Evolutionary conservation across 2,329 filamentous ascomycete genomes (phyloP).

Genomic region (Trichoderma cornu-damae): DNA sequence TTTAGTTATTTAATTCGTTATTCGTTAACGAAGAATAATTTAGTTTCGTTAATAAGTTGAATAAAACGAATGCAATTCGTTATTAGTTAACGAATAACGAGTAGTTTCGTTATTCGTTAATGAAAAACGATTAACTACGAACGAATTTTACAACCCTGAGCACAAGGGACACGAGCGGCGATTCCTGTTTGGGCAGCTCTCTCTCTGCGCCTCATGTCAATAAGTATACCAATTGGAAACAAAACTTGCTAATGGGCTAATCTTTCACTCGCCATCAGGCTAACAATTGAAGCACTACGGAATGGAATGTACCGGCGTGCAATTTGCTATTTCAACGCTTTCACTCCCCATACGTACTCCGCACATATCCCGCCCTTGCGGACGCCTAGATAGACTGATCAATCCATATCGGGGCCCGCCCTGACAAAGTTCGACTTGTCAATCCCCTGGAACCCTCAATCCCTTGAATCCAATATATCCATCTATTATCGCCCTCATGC

Average conservation of each 20-base stretch:
- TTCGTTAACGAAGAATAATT: too few species aligned
- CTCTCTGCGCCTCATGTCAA: background rate
- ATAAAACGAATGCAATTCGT: too few species aligned
- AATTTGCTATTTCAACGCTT: background rate
- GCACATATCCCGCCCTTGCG: background rate
- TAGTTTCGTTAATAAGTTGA: too few species aligned
- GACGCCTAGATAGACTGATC: background rate
- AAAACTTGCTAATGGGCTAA: too few species aligned
- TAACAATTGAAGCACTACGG: too few species aligned
- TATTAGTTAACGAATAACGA: too few species aligned
- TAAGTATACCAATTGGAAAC: too few species aligned
- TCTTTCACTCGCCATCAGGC: background rate
- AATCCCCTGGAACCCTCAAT: background rate
- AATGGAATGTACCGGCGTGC: background rate
- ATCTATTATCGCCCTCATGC: background rate
- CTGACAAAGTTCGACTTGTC: background rate
- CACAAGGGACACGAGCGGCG: too few species aligned
- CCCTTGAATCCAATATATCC: slow-evolving; percentile 1
- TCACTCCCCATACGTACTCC: background rate
- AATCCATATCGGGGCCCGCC: background rate
- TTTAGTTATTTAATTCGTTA: too few species aligned
- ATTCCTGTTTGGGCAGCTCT: slow-evolving; percentile 8
- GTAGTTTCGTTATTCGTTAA: too few species aligned
- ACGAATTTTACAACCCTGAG: too few species aligned
- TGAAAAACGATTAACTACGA: too few species aligned